These are phyloP conservation scores for Trichophyton simii DNA, from an alignment of 2,329 filamentous ascomycete genomes.

Conservation along the genomic window DNA sequence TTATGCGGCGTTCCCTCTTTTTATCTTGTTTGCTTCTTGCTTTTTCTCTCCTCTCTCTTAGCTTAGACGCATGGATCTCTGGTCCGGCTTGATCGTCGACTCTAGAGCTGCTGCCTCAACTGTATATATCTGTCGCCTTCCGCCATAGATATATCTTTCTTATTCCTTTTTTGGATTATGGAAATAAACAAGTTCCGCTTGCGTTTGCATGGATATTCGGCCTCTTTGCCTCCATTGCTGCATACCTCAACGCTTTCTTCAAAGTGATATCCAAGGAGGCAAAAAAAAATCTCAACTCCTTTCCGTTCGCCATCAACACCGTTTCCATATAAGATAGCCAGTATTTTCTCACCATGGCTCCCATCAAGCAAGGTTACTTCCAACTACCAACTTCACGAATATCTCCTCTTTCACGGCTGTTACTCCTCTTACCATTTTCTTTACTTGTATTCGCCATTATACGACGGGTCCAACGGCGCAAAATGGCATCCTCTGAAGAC, in stretches of 20 bases:
- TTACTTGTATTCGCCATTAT: not conserved
- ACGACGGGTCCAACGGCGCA: not conserved
- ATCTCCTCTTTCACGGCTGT: not conserved
- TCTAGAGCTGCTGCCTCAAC: not conserved
- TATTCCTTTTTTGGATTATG: not conserved
- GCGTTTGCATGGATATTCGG: not conserved
- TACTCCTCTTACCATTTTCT: not conserved
- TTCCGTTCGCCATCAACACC: not conserved
- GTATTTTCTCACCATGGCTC: not conserved
- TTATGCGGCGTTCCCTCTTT: not conserved
- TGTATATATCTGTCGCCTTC: constrained; percentile 4
- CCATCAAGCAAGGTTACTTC: not conserved
- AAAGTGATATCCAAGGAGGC: not conserved
- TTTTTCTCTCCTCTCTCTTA: not conserved
- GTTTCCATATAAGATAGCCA: not conserved
- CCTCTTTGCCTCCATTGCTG: not conserved
- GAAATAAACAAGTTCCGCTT: not conserved
- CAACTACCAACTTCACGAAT: not conserved
- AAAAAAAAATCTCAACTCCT: not conserved
- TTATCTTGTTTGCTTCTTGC: not conserved
- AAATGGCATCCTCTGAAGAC: not conserved
- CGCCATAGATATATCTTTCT: not conserved
- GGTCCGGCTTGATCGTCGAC: not conserved
- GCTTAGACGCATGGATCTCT: not conserved
- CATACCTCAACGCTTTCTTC: not conserved